phyloP scores from a whole-genome alignment of 106 monocot species.

The Dioscorea zingiberensis region DNA sequence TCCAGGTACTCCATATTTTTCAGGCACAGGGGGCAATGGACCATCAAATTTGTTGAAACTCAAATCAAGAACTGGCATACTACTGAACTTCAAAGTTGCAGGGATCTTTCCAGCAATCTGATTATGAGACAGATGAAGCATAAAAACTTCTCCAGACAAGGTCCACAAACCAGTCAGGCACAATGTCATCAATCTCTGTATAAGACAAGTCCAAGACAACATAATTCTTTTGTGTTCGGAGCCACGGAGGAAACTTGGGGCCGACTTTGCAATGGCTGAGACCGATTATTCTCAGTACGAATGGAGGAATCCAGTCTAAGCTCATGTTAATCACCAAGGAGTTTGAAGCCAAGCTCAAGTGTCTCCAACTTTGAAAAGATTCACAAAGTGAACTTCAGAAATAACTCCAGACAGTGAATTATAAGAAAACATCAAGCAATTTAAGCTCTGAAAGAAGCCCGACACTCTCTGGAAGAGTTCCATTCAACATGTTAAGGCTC shows the following conservation, averaged over 20 bases:
- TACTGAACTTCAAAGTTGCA: not conserved
- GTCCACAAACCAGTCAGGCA: constrained; percentile 55
- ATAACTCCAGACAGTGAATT: too few relatives aligned
- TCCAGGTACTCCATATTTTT: not conserved
- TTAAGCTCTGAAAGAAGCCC: too few relatives aligned
- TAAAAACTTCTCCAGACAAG: not conserved
- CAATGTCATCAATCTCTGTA: constrained; percentile 14
- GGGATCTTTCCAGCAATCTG: constrained; percentile 15
- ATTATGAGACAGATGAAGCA: constrained; percentile 20
- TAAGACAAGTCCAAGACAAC: constrained; percentile 9
- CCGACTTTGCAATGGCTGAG: constrained; percentile 24
- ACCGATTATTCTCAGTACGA: constrained; percentile 5
- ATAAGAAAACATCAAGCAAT: too few relatives aligned
- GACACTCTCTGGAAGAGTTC: too few relatives aligned
- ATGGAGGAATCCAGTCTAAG: constrained; percentile 30
- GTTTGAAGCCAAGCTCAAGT: constrained; percentile 13
- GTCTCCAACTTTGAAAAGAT: constrained; percentile 13
- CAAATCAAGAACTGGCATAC: not conserved
- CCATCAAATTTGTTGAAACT: constrained; percentile 16
- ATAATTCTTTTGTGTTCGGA: constrained; percentile 14
- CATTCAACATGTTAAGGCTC: too few relatives aligned
- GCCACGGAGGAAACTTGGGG: constrained; percentile 38
- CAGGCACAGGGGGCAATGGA: constrained; percentile 14
- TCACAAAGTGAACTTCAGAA: constrained; percentile 29
- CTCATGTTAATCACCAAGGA: constrained; percentile 4